Evolutionary conservation across 306 rosid species (phyloP), one percentile per base, ranked within the genome.

Genomic region (Corylus avellana): DNA sequence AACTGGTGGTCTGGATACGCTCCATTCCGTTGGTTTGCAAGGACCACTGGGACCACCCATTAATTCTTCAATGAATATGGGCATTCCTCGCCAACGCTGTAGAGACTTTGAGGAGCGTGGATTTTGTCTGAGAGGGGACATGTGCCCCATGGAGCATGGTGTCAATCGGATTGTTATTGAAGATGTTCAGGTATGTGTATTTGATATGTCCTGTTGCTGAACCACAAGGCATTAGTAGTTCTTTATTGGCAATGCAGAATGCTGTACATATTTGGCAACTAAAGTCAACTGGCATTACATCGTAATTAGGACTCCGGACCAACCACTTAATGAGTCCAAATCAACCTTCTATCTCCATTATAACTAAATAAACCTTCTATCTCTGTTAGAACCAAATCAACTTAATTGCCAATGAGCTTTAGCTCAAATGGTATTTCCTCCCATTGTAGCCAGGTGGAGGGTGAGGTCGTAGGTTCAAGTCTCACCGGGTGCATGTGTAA

Each of bases 81-180:
- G 89, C 55, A 87, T 96, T 69, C 91, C 94, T 79, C 97, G 84
- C 56, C 99, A 89, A 81, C 80, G 99, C 81, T 96, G 99, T 82
- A 90, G 99, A 90, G 99, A 96, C 81, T 96, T 96, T 84, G 99
- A 96, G 96, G 99, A 96, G 86, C 98, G 97, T 70, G 99, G 99
- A 59, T 96, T 90, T 86, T 96, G 99, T 85, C 89, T 96, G 29
- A 90, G 99, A 90, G 99, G 99, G 81, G 99, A 96, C 86, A 93
- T 96, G 93, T 96, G 99, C 70, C 99, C 98, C 22, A 96, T 96
- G 99, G 99, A 96, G 83, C 99, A 96, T 49, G 99, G 99, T 54
- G 88, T 93, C 72, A 91, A 96, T 80, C 98, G 99, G 61, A 96
- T 96, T 81, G 99, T 96, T 80, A 81, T 96, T 70, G 99, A 96